A percentile compares a stretch with the other conserved stretches of the same genome.
Conservation (phyloP, 2,329 filamentous ascomycete species). For the Talaromyces piceae region DNA sequence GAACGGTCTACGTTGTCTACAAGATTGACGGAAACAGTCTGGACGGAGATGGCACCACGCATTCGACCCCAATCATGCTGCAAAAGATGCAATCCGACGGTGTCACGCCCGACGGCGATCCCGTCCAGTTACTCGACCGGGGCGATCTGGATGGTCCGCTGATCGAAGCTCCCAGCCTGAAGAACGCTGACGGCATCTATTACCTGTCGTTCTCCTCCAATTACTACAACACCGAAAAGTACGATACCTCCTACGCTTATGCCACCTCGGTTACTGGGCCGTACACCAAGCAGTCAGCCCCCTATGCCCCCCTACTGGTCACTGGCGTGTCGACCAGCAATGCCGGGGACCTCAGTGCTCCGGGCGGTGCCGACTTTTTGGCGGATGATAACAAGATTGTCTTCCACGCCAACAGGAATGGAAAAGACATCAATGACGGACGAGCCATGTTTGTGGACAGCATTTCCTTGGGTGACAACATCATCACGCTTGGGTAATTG, state of each 20-base stretch:
- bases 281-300: conserved; percentile 19
- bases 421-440: conserved; percentile 14
- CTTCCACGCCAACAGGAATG: conserved; percentile 22
- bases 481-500: conserved; percentile 4
- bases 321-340: conserved; percentile 17
- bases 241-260: conserved; percentile 51
- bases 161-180: conserved; percentile 50
- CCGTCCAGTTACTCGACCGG: conserved; percentile 49
- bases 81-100: conserved; percentile 47
- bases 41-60: conserved; percentile 32
- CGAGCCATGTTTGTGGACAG: conserved; percentile 17
- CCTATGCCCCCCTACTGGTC: conserved; percentile 18
- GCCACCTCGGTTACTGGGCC: conserved; percentile 23
- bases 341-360: conserved; percentile 20
- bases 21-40: conserved; percentile 56
- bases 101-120: conserved; percentile 40
- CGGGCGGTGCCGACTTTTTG: conserved; percentile 24
- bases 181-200: conserved; percentile 41
- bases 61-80: conserved; percentile 50
- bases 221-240: conserved; percentile 44
- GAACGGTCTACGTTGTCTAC: conserved; percentile 51
- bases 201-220: conserved; percentile 52
- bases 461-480: conserved; percentile 8
- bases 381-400: conserved; percentile 19
- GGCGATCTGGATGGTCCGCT: conserved; percentile 52